Conservation (phyloP, 257 asterid genomes). For the Rubia yunnanensis region DNA sequence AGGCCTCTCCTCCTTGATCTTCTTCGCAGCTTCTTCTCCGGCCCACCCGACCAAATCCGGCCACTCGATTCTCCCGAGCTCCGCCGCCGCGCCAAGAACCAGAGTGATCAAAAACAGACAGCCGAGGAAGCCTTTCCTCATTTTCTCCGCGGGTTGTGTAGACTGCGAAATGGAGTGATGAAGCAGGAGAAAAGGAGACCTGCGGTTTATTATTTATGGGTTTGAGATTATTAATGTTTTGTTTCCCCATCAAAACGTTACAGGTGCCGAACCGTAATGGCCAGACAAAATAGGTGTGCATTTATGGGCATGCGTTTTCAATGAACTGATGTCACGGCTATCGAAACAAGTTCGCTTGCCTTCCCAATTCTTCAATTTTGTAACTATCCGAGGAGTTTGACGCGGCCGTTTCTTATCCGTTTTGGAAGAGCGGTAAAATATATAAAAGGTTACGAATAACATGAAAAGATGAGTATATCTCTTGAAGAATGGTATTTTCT, state of each 20-base stretch:
- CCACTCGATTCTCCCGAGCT: slow-evolving; percentile 25
- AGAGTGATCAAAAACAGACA: neutral
- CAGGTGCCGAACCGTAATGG: neutral
- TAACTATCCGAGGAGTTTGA: neutral
- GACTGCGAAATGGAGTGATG: neutral
- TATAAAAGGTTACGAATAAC: no score
- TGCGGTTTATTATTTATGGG: neutral
- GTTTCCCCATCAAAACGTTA: neutral
- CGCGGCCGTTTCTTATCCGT: neutral
- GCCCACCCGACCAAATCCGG: slow-evolving; percentile 40
- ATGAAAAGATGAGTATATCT: no score
- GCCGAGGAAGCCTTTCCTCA: neutral
- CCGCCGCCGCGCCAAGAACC: neutral
- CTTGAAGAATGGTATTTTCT: no score
- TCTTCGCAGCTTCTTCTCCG: slow-evolving; percentile 34
- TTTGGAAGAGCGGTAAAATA: neutral
- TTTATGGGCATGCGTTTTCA: neutral
- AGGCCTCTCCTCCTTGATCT: slow-evolving; percentile 33
- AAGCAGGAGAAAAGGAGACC: neutral
- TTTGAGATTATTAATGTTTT: neutral
- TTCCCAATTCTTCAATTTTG: no score
- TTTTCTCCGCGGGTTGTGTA: neutral
- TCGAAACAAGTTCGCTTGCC: no score
- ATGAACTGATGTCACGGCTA: no score
- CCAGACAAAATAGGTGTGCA: neutral